phyloP scores from a whole-genome alignment of 2,329 filamentous ascomycete species.

The Botrytis byssoidea region DNA sequence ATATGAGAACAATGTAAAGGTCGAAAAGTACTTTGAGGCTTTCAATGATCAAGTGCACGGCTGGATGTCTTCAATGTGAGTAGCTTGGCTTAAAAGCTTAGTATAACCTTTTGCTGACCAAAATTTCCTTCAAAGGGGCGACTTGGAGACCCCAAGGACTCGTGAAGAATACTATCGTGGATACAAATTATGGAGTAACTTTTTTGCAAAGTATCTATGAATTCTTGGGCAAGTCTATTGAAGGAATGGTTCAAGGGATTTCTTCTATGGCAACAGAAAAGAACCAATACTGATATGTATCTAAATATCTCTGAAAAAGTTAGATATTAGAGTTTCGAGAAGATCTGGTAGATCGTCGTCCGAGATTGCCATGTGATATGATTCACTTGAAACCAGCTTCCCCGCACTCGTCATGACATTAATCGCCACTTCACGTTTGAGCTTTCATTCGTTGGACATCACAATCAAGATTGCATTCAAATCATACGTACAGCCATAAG shows the following conservation, averaged over 20 bases:
- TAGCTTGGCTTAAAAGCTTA: neutral
- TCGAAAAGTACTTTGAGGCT: constrained; percentile 60
- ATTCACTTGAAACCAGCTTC: neutral
- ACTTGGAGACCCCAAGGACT: constrained; percentile 8
- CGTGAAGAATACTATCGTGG: constrained; percentile 21
- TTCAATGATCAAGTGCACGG: constrained; percentile 68
- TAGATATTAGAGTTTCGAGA: neutral
- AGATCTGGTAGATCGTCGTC: neutral
- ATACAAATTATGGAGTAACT: constrained; percentile 15
- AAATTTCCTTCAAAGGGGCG: neutral
- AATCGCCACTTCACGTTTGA: too few relatives aligned
- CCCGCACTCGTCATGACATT: too few relatives aligned
- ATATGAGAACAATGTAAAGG: constrained; percentile 39
- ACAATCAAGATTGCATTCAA: too few relatives aligned
- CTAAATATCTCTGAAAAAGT: neutral
- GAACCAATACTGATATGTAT: neutral
- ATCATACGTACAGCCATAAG: too few relatives aligned
- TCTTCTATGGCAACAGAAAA: neutral
- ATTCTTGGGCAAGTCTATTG: neutral
- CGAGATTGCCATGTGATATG: neutral
- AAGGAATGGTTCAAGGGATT: neutral
- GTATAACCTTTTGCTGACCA: neutral
- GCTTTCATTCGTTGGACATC: too few relatives aligned
- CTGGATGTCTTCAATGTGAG: constrained; percentile 66
- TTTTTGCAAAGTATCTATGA: constrained; percentile 8